Evolutionary conservation across 371 early-diverging fungal species (phyloP), one percentile per base, ranked within the genome.

Genomic region (Rhizopus arrhizus): DNA sequence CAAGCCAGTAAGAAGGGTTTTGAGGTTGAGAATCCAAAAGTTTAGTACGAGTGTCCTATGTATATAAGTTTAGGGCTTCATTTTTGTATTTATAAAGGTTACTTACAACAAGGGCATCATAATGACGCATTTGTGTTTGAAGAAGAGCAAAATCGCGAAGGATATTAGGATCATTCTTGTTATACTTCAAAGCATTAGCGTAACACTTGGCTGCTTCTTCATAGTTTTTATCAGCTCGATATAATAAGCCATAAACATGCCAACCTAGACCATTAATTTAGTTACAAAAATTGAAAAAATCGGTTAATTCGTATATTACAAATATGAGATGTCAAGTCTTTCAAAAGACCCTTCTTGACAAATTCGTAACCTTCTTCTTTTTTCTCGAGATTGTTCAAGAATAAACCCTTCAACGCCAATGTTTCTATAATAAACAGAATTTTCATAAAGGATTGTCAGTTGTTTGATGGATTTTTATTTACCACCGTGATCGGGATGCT

Each of bases 401-500:
- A 95, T 59, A 98, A 81, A 15, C 97, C 97, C 72, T 95, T 96
- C 87, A 98, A 83, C 6, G 97, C 93, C 65, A 95, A 78, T 2
- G 97, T 94, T 75, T 98, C 98, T 91, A 70, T 33, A n/a, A 29
- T 12, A 61, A 36, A 22, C 22, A 22, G 36, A 22, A n/a, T 48
- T 47, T 38, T 52, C 34, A 22, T 22, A 22, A 22, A 22, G 2
- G 22, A 2, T 22, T 22, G 22, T 22, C 22, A 22, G 22, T 22
- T 22, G 22, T 22, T 22, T 22, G 22, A 22, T 22, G 22, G 22
- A 22, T 1, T 15, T 28, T 11, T 36, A 34, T 64, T 47, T 83
- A 92, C 93, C 93, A 61, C 96, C 97, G 80, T 98, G 96, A 35
- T 94, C 90, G 42, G 99, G 95, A 56, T 82, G 86, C 81, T 92